phyloP scores from a whole-genome alignment of 1,284 basidiomycete genomes.

The Irpex lacteus region DNA sequence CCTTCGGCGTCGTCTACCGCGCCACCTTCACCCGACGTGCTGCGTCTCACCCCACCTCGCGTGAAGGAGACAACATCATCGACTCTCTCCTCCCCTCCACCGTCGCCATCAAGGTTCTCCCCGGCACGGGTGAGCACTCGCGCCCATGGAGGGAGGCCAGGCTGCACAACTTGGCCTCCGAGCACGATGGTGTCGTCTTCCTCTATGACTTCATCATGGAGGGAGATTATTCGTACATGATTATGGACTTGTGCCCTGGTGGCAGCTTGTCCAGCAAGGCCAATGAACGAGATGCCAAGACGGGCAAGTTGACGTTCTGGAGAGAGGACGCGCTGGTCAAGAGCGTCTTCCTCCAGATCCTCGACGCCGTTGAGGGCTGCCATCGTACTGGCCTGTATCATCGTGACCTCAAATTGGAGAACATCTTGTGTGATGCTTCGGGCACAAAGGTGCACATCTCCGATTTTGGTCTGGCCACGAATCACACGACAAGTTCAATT shows the following conservation, averaged over 20 bases:
- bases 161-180: constrained; percentile 53
- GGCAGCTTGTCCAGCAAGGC: constrained; percentile 55
- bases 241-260: constrained; percentile 61
- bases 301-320: constrained; percentile 33
- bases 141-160: constrained; percentile 22
- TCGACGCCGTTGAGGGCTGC: constrained; percentile 62
- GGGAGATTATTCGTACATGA: constrained; percentile 52
- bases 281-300: constrained; percentile 50
- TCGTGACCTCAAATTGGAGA: constrained; percentile 76
- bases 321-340: constrained; percentile 49
- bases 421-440: constrained; percentile 54
- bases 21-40: constrained; percentile 23
- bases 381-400: constrained; percentile 61
- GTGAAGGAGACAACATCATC: background rate
- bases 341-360: constrained; percentile 53
- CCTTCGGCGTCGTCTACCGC: constrained; percentile 32
- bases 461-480: constrained; percentile 72
- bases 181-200: constrained; percentile 57
- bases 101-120: constrained; percentile 28
- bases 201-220: constrained; percentile 59
- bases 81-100: background rate
- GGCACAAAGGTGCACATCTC: constrained; percentile 53
- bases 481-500: constrained; percentile 41
- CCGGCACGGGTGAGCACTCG: background rate
- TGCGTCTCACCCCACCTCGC: constrained; percentile 3